Evolutionary conservation across 805 yeast species (phyloP), one percentile per base, ranked within the genome.

Genomic region (Wickerhamiella spandovensis): DNA sequence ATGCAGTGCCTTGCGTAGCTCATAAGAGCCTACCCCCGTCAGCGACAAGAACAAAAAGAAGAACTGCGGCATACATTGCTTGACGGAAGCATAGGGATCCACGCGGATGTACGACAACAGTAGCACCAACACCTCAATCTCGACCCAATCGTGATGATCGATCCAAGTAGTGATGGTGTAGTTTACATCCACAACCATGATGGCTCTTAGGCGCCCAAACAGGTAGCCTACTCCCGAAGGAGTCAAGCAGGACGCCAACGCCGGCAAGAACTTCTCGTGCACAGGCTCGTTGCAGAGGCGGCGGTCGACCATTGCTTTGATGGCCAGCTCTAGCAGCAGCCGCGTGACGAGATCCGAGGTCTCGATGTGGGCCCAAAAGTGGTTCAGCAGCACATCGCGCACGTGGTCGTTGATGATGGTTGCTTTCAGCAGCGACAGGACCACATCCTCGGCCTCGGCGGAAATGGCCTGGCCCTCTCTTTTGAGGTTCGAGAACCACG

Each of bases 21-120:
- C 43, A 3, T 30, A 32, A 12, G 49, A 25, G 10, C 55, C 56
- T 5, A 51, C 44, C 5, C 56, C 53, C 8, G 43, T 47, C 10
- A 49, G 25, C 9, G 43, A 13, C n/a, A 48, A 21, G 3, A 54
- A n/a, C 20, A 49, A 5, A 25, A 53, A 38, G 42, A 32, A 20
- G 43, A 43, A 23, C 35, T 30, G 17, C 8, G 45, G 47, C 43
- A 48, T 22, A 2, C 23, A 13, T 13, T 24, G 37, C 22, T 30
- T 32, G 37, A 43, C 8, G 25, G 25, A 8, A 7, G 15, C 15
- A 9, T 17, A 15, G 12, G 23, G 10, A 2, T 25, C 44, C 8
- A 47, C 35, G 10, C 37, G 43, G 13, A 28, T 17, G 20, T 45
- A 45, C 15, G 43, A 35, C 37, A 48, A 24, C 10, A 48, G 28